A percentile compares a stretch with the other conserved stretches of the same genome.
These are phyloP conservation scores for Verticillium longisporum DNA, from an alignment of 2,329 filamentous ascomycete genomes.

Conservation along the genomic window DNA sequence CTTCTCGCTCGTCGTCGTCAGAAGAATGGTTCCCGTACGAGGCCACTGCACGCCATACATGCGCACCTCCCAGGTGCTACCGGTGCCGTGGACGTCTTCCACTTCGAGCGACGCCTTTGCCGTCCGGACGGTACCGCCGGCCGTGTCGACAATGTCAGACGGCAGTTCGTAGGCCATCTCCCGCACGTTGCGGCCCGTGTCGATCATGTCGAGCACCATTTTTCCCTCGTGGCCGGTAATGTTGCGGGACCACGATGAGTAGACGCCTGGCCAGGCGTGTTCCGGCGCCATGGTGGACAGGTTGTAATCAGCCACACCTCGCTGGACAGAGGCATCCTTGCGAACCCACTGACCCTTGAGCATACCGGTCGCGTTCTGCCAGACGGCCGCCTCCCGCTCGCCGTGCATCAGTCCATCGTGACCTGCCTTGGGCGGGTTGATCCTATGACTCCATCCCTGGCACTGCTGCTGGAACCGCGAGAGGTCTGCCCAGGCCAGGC, in stretches of 20 bases:
- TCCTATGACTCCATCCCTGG: conserved; percentile 51
- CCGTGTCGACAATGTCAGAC: conserved; percentile 22
- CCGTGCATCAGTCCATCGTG: conserved; percentile 33
- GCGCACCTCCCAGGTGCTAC: conserved; percentile 71
- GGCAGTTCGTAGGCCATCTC: conserved; percentile 34
- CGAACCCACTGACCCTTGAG: conserved; percentile 72
- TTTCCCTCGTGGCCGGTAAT: conserved; percentile 67
- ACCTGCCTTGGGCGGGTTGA: conserved; percentile 31
- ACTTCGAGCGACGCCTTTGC: conserved; percentile 65
- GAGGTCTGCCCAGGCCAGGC: conserved; percentile 72
- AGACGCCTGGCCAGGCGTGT: conserved; percentile 55
- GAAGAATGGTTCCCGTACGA: conserved; percentile 67
- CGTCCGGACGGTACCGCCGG: conserved; percentile 56
- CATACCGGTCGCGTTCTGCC: conserved; percentile 72
- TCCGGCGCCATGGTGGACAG: conserved; percentile 57
- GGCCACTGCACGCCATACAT: conserved; percentile 84
- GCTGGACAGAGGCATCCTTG: conserved; percentile 38
- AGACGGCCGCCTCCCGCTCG: conserved; percentile 41
- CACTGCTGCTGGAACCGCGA: conserved; percentile 58
- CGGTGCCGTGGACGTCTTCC: conserved; percentile 62
- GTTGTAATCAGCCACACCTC: conserved; percentile 49
- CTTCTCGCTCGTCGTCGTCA: conserved; percentile 90
- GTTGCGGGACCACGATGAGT: conserved; percentile 67
- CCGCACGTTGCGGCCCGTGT: conserved; percentile 35
- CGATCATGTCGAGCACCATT: conserved; percentile 59